These are phyloP conservation scores for Prototheca stagnorum DNA, from an alignment of 163 green algal species.

Conservation along the genomic window DNA sequence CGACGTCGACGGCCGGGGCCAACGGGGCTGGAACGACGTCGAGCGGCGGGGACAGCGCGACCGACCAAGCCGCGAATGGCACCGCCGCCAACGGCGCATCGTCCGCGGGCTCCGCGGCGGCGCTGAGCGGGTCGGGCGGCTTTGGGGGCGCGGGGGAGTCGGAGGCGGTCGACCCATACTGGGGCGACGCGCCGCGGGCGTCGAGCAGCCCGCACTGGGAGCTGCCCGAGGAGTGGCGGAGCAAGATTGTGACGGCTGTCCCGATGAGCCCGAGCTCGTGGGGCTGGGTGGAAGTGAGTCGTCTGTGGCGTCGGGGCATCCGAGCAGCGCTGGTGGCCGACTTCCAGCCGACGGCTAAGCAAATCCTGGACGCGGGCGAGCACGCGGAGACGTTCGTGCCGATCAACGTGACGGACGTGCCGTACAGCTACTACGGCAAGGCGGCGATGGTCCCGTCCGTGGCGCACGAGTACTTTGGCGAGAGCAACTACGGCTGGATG, in stretches of 20 bases:
- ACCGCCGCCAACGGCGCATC: no score
- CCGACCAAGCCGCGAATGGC: background rate
- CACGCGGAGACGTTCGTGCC: conserved; percentile 10
- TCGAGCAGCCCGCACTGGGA: background rate
- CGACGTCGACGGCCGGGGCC: no score
- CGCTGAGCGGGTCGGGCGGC: no score
- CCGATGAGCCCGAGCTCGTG: background rate
- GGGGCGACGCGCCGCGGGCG: background rate
- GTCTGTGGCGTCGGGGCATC: conserved; percentile 3
- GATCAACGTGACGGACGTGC: conserved; percentile 3
- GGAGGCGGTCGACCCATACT: no score
- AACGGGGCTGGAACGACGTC: no score
- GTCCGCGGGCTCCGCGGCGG: no score
- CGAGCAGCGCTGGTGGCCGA: conserved; percentile 4
- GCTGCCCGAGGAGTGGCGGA: background rate
- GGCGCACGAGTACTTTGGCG: conserved; percentile 6
- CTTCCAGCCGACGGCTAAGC: background rate
- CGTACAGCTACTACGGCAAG: conserved; percentile 9
- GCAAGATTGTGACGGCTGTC: conserved; percentile 2
- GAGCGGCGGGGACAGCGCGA: background rate
- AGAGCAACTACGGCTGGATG: conserved; percentile 22
- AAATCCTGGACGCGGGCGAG: conserved; percentile 1
- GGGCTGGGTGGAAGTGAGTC: background rate
- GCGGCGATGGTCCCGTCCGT: conserved; percentile 6
- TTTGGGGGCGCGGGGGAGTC: no score